Conservation (phyloP, 495 filamentous ascomycete genomes). For the Talaromyces adpressus region DNA sequence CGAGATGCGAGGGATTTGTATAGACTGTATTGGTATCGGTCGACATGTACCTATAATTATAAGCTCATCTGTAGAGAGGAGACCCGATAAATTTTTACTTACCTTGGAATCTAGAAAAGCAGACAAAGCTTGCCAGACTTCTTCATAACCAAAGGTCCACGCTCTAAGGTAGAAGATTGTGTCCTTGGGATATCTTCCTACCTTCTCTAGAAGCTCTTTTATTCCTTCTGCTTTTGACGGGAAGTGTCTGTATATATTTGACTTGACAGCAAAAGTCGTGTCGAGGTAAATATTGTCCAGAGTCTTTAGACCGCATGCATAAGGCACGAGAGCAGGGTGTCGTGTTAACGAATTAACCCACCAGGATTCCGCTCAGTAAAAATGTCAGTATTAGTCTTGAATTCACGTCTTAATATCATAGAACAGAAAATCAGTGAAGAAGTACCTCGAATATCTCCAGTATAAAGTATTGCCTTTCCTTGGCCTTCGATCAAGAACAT, state of each 20-base stretch:
- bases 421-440: background rate
- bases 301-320: constrained; percentile 54
- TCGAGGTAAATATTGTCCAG: constrained; percentile 84
- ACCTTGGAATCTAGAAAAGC: constrained; percentile 60
- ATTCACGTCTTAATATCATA: background rate
- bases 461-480: constrained; percentile 76
- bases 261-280: constrained; percentile 61
- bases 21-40: constrained; percentile 67
- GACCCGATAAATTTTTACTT: constrained; percentile 4
- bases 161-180: constrained; percentile 80
- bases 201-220: constrained; percentile 62
- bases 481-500: constrained; percentile 88
- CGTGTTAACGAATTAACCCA: constrained; percentile 59
- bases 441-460: constrained; percentile 82
- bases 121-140: constrained; percentile 82
- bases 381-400: background rate
- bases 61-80: background rate
- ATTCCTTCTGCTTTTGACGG: constrained; percentile 64
- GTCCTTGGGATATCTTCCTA: constrained; percentile 60
- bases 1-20: constrained; percentile 57
- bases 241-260: constrained; percentile 41
- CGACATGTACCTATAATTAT: constrained; percentile 63
- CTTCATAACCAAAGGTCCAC: constrained; percentile 93
- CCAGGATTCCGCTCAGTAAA: constrained; percentile 51
- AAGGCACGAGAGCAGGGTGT: constrained; percentile 71